Base-by-base conservation (phyloP, 768 basidiomycete genomes). In the Leccinum broughii region DNA sequence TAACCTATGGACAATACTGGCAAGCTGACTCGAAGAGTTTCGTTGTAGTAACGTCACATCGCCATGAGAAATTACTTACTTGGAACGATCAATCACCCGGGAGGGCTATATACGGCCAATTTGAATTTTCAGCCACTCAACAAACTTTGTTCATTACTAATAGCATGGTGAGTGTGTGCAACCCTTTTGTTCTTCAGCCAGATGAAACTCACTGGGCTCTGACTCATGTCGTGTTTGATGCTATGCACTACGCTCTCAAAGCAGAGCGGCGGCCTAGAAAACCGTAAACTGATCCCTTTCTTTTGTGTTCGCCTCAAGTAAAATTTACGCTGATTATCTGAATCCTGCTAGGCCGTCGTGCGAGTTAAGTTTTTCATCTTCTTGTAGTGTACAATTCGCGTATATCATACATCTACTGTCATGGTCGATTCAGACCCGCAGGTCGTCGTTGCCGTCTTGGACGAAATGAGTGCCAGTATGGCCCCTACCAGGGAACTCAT, bases 191-290 rank as follows among this genome's bases (percentile, higher is more conserved):
- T 15, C 17, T n/a, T 44, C 26, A 28, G 41, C 41, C 41, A 50
- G 83, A 84, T 78, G 83, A 84, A 83, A 77, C 76, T 83, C 83
- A 84, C 83, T 85, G 84, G 84, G 83, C 83, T 85, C 83, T 83
- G 83, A 84, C 41, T 44, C 41, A 44, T 10, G 41, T 37, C 37
- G 44, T 56, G 3, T 32, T 62, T 72, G 83, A 80, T 81, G 84
- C 72, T 54, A 79, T 76, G 84, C 84, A 82, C 68, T 78, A 83
- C 80, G 78, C 77, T 79, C 75, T 62, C 64, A 52, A 20, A 32
- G 39, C 58, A 60, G 77, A 73, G 80, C 76, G 78, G 83, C 84
- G 82, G 84, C 83, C 76, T 85, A 85, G 83, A 84, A 84, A 84
- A 76, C 84, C 83, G 84, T 83, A 76, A 61, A 80, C 84, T 82